Conservation (phyloP, 2,329 filamentous ascomycete species). For the Fusarium mangiferae region DNA sequence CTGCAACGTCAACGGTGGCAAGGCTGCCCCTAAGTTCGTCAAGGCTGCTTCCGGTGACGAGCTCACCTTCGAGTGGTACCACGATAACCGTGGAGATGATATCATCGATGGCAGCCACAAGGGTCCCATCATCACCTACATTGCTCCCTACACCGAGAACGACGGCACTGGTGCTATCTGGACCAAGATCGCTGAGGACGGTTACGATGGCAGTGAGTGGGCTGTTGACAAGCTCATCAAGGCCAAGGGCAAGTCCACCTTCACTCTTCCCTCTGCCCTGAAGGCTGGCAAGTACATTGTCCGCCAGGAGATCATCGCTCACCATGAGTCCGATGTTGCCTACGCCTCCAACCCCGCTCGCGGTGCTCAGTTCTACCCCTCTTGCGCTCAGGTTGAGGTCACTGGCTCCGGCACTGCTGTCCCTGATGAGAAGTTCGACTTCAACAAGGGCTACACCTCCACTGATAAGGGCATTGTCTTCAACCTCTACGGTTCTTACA, state of each 20-base stretch:
- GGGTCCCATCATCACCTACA: slow-evolving; percentile 64
- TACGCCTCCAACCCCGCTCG: slow-evolving; percentile 48
- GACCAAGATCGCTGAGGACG: slow-evolving; percentile 56
- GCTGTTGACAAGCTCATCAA: slow-evolving; percentile 56
- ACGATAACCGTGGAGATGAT: slow-evolving; percentile 60
- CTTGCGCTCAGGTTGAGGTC: slow-evolving; percentile 70
- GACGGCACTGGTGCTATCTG: slow-evolving; percentile 62
- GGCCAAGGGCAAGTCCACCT: slow-evolving; percentile 58
- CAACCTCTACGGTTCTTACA: slow-evolving; percentile 63
- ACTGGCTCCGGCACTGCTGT: slow-evolving; percentile 56
- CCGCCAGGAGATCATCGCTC: slow-evolving; percentile 66
- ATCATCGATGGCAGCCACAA: slow-evolving; percentile 64
- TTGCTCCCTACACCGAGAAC: slow-evolving; percentile 54
- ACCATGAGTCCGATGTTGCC: slow-evolving; percentile 56
- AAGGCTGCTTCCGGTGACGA: slow-evolving; percentile 59
- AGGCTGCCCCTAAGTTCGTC: slow-evolving; percentile 52
- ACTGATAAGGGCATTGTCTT: slow-evolving; percentile 67
- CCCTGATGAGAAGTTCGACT: slow-evolving; percentile 56
- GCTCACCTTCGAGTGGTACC: slow-evolving; percentile 62
- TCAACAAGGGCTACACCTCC: slow-evolving; percentile 65
- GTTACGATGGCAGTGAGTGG: slow-evolving; percentile 54
- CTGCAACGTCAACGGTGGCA: slow-evolving; percentile 57
- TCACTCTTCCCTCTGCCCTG: slow-evolving; percentile 58
- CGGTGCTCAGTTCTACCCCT: slow-evolving; percentile 60
- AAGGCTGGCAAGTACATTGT: slow-evolving; percentile 63